Percentiles rank a stretch among this genome's conserved stretches.
Evolutionary conservation across 2,329 filamentous ascomycete species (phyloP).

Genomic region (Colletotrichum aenigma): DNA sequence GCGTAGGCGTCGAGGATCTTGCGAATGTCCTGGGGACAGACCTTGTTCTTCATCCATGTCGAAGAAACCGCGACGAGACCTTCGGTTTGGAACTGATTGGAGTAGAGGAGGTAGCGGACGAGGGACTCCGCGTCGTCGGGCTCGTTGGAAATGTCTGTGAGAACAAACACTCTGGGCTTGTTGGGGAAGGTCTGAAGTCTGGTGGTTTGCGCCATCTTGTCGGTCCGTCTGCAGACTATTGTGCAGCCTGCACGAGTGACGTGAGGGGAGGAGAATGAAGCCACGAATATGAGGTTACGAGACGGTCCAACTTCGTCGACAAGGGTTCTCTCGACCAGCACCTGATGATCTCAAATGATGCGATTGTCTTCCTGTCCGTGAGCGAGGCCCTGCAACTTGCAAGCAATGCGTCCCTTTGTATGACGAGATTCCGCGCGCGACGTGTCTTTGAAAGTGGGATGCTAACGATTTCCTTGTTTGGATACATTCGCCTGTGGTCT

Average conservation of each 20-base stretch:
- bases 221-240: neutral
- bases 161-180: slow-evolving; percentile 41
- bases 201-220: neutral
- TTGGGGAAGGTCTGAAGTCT: slow-evolving; percentile 3
- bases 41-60: slow-evolving; percentile 46
- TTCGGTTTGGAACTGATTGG: slow-evolving; percentile 49
- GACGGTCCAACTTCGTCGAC: neutral
- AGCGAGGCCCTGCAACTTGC: neutral
- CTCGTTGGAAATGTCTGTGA: slow-evolving; percentile 51
- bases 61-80: slow-evolving; percentile 49
- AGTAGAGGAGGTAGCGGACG: slow-evolving; percentile 47
- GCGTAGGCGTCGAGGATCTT: slow-evolving; percentile 49
- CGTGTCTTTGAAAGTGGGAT: neutral
- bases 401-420: neutral
- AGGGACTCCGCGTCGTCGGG: slow-evolving; percentile 50
- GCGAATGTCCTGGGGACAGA: slow-evolving; percentile 45
- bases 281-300: neutral
- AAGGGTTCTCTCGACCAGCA: neutral
- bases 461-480: neutral
- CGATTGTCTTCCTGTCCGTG: neutral
- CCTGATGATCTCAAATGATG: neutral
- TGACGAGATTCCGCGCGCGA: neutral
- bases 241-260: neutral
- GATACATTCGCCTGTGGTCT: neutral
- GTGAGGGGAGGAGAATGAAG: neutral